Evolutionary conservation across 495 filamentous ascomycete species (phyloP), one percentile per base, ranked within the genome.

Genomic region (Aspergillus bertholletiae): DNA sequence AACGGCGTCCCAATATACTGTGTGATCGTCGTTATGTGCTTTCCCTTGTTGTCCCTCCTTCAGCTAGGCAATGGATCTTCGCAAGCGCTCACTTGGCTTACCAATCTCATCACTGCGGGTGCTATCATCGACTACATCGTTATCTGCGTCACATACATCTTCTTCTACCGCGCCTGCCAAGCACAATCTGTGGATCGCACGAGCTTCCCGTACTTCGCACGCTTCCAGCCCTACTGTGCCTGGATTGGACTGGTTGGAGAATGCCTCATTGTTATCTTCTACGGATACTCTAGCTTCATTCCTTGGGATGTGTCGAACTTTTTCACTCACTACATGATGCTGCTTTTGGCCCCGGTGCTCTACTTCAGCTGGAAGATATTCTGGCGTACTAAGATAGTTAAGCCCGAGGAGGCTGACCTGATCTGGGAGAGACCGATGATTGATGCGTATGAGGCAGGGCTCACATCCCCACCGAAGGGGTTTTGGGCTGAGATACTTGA

Each of bases 241-340:
- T 82, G 69, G 49, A 73, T 84, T 58, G 76, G 56, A 6, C 54
- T 79, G 6, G 67, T 64, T 27, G 68, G 60, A 39, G 66, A 74
- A 59, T 55, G 68, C 26, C 37, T 69, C 51, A 62, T 81, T 23
- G 67, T 79, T 34, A 63, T 61, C 49, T 67, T 53, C 32, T 82
- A 78, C 53, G 81, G 81, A 8, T 86, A 85, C 53, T 57, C 62
- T 13, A 58, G 66, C 2, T 86, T 83, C 64, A 48, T 69, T 15
- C 80, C 78, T 1, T 84, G 74, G 69, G 63, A 65, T 41, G 68
- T 83, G 13, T 60, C 57, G 13, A 60, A 52, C 52, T 86, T 84
- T 63, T 84, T 86, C 70, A 64, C 67, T 6, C 73, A 75, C 58
- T 85, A 86, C 62, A 74, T 75, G 11, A 82, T 84, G 79, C 66